Percentiles rank a stretch among this genome's conserved stretches.
Conservation (phyloP, 208 protist species). For the Leishmania aethiopica region DNA sequence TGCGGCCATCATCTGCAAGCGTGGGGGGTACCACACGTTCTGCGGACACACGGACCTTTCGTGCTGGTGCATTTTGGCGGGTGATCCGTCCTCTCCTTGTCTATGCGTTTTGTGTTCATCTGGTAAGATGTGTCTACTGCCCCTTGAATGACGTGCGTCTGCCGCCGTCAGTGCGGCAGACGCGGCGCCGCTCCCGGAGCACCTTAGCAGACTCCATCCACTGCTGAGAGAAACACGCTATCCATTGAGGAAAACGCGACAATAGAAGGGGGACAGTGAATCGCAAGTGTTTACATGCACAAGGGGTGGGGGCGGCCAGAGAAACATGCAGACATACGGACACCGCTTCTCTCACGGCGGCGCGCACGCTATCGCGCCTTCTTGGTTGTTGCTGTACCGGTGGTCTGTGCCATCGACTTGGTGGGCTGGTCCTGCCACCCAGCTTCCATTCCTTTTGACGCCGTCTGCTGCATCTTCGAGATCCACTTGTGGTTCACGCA, state of each 20-base stretch:
- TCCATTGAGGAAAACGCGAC: not conserved
- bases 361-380: constrained; percentile 7
- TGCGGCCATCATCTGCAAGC: not conserved
- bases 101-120: not conserved
- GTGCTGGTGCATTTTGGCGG: not conserved
- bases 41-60: not conserved
- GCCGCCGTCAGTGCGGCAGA: not conserved
- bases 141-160: not conserved
- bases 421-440: constrained; percentile 30
- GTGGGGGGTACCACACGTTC: not conserved
- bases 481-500: constrained; percentile 59
- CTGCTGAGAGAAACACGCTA: not conserved
- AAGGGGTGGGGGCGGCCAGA: not conserved
- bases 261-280: not conserved
- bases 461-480: constrained; percentile 50
- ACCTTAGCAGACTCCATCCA: not conserved
- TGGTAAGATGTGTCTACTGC: not conserved
- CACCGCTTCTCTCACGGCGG: not conserved
- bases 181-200: not conserved
- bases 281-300: not conserved
- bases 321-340: not conserved
- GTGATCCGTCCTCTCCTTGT: not conserved
- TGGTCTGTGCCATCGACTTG: constrained; percentile 28
- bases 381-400: not conserved
- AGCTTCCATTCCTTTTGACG: constrained; percentile 39